These are phyloP conservation scores for Taphrina flavorubra DNA, from an alignment of 1,139 yeast species.

Conservation along the genomic window DNA sequence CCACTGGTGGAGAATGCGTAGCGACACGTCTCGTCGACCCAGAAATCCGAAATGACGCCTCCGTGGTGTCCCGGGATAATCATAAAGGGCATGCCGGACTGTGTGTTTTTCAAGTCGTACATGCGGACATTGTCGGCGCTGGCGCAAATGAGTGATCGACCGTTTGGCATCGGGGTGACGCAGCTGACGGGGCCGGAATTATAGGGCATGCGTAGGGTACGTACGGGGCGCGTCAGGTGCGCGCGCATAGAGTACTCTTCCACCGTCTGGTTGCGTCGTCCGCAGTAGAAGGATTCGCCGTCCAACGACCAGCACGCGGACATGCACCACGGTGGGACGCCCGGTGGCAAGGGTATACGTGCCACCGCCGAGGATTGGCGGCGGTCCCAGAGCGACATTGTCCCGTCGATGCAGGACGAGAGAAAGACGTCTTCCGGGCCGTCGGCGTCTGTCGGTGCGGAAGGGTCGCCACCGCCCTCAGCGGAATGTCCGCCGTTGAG, in stretches of 20 bases:
- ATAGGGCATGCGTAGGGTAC: slow-evolving; percentile 73
- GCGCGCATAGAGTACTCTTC: slow-evolving; percentile 81
- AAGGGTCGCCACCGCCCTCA: neutral
- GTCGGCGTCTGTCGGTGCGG: slow-evolving; percentile 1
- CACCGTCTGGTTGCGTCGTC: slow-evolving; percentile 78
- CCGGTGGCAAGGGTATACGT: slow-evolving; percentile 64
- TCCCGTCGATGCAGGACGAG: slow-evolving; percentile 85
- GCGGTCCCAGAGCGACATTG: slow-evolving; percentile 80
- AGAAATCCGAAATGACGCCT: slow-evolving; percentile 64
- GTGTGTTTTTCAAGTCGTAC: slow-evolving; percentile 67
- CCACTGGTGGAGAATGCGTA: slow-evolving; percentile 93
- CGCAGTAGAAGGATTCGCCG: slow-evolving; percentile 80
- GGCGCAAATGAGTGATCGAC: slow-evolving; percentile 79
- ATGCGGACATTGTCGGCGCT: slow-evolving; percentile 87
- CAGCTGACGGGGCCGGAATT: slow-evolving; percentile 92
- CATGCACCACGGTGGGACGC: slow-evolving; percentile 94
- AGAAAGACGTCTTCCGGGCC: slow-evolving; percentile 58
- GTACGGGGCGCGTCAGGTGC: slow-evolving; percentile 61
- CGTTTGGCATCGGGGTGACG: slow-evolving; percentile 79
- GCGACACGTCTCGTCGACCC: slow-evolving; percentile 79
- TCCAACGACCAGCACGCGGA: slow-evolving; percentile 80
- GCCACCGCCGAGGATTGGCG: slow-evolving; percentile 61
- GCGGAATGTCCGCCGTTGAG: neutral
- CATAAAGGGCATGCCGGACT: slow-evolving; percentile 56
- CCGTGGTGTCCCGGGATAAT: slow-evolving; percentile 72